These are phyloP conservation scores for Hypoxylon sp. DNA, from an alignment of 2,329 filamentous ascomycete species.

Conservation along the genomic window DNA sequence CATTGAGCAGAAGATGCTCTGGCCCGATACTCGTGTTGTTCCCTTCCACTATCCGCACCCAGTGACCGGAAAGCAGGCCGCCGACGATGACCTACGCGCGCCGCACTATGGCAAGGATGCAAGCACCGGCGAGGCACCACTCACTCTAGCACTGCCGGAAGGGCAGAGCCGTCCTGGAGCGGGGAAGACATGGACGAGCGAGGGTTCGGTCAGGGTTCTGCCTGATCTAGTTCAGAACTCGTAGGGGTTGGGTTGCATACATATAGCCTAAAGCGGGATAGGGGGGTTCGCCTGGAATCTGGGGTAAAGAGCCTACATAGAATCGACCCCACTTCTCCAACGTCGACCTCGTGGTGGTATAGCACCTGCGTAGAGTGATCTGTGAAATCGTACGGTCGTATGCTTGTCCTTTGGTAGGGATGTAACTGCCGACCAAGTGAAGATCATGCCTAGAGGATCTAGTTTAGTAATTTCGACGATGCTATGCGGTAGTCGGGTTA, in stretches of 20 bases:
- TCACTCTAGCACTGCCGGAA: slow-evolving; percentile 52
- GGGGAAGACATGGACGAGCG: slow-evolving; percentile 40
- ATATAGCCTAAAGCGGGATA: slow-evolving; percentile 40
- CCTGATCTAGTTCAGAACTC: slow-evolving; percentile 49
- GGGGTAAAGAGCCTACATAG: slow-evolving; percentile 28
- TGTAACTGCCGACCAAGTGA: slow-evolving; percentile 31
- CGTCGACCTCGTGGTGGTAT: slow-evolving; percentile 15
- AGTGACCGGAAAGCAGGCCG: slow-evolving; percentile 55
- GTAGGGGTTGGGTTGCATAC: slow-evolving; percentile 30
- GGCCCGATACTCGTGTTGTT: slow-evolving; percentile 64
- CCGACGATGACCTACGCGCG: slow-evolving; percentile 58
- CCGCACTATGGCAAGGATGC: slow-evolving; percentile 55
- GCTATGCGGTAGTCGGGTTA: slow-evolving; percentile 19
- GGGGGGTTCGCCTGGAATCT: slow-evolving; percentile 21
- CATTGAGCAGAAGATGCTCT: slow-evolving; percentile 62
- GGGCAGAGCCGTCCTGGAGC: slow-evolving; percentile 49
- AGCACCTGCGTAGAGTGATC: slow-evolving; percentile 6
- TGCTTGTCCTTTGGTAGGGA: slow-evolving; percentile 7
- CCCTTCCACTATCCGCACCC: slow-evolving; percentile 63
- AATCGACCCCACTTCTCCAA: slow-evolving; percentile 36
- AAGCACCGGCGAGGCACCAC: slow-evolving; percentile 50
- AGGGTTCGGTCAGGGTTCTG: slow-evolving; percentile 49
- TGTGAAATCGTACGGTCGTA: slow-evolving; percentile 18
- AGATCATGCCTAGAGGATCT: slow-evolving; percentile 21
- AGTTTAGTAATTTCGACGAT: slow-evolving; percentile 12